Evolutionary conservation across 23 red algal genomes (phyloP).

Genomic region (Cyanidium caldarium): DNA sequence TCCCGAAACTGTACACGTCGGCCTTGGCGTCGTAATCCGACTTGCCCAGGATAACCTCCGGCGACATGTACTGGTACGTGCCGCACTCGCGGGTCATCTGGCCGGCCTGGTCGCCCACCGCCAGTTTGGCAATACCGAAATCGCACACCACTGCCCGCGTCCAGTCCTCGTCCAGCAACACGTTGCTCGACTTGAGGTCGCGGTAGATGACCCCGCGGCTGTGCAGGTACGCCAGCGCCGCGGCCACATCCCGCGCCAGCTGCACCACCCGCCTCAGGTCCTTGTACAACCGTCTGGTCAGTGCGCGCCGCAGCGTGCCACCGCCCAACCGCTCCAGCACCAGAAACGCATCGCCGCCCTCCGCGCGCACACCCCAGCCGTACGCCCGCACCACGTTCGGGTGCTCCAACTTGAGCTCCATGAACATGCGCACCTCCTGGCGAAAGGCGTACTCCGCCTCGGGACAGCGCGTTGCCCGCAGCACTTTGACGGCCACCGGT

Average conservation of each 20-base stretch:
- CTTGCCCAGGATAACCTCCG: constrained; percentile 76
- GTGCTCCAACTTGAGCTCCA: constrained; percentile 12
- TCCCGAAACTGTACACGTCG: constrained; percentile 77
- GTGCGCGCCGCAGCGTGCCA: constrained; percentile 41
- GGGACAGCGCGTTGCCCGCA: not conserved
- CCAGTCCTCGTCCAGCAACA: constrained; percentile 18
- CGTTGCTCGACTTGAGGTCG: constrained; percentile 40
- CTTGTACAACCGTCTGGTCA: constrained; percentile 6
- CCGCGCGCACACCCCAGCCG: constrained; percentile 18
- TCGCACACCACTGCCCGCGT: not conserved
- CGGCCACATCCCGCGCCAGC: constrained; percentile 16
- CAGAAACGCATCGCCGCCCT: constrained; percentile 9
- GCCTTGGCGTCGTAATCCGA: constrained; percentile 74
- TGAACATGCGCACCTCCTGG: constrained; percentile 31
- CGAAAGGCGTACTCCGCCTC: constrained; percentile 24
- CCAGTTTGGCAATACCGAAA: not conserved
- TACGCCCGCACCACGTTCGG: constrained; percentile 27
- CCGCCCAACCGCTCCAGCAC: constrained; percentile 39
- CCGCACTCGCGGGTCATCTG: constrained; percentile 7
- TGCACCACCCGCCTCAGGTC: constrained; percentile 4
- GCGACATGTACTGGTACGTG: constrained; percentile 86
- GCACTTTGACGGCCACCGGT: constrained; percentile 37
- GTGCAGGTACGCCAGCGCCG: constrained; percentile 34
- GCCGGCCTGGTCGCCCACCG: not conserved
- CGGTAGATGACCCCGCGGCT: constrained; percentile 15